Percentiles rank a stretch among this genome's conserved stretches.
phyloP scores from a whole-genome alignment of 371 early-diverging fungal species.

The Globomyces sp. region DNA sequence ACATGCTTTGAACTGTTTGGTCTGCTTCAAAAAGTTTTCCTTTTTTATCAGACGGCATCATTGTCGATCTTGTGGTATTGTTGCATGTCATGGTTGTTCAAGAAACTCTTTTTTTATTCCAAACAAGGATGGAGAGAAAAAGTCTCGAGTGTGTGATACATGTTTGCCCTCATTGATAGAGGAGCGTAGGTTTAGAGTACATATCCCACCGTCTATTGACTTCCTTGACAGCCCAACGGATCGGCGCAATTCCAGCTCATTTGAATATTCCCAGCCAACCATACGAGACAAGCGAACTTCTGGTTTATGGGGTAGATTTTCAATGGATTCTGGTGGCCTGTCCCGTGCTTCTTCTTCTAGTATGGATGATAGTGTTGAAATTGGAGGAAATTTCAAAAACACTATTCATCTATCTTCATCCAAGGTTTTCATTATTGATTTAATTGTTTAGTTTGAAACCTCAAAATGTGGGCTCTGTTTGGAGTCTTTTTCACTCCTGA shows the following conservation, averaged over 20 bases:
- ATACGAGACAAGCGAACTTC: neutral
- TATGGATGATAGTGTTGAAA: neutral
- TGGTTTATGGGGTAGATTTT: neutral
- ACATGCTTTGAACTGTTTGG: slow-evolving; percentile 19
- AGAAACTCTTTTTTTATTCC: slow-evolving; percentile 53
- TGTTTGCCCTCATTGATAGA: slow-evolving; percentile 39
- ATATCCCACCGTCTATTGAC: neutral
- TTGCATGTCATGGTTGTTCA: slow-evolving; percentile 70
- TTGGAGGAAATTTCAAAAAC: slow-evolving; percentile 11
- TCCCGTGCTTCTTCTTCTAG: neutral
- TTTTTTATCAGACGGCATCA: slow-evolving; percentile 64
- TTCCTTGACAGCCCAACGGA: neutral
- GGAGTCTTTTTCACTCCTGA: neutral
- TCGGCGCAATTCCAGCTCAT: neutral
- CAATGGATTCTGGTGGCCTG: neutral
- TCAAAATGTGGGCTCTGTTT: neutral
- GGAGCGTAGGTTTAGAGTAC: slow-evolving; percentile 27
- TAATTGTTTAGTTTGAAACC: slow-evolving; percentile 9
- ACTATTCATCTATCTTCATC: slow-evolving; percentile 18
- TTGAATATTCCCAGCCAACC: neutral
- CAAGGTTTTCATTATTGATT: slow-evolving; percentile 15
- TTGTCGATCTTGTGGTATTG: slow-evolving; percentile 69
- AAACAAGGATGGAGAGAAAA: slow-evolving; percentile 27
- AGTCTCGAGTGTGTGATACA: neutral
- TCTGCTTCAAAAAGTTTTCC: slow-evolving; percentile 57